Percentiles rank a stretch among this genome's conserved stretches.
These are phyloP conservation scores for Alloascoidea hylecoeti DNA, from an alignment of 805 yeast species.

Conservation along the genomic window DNA sequence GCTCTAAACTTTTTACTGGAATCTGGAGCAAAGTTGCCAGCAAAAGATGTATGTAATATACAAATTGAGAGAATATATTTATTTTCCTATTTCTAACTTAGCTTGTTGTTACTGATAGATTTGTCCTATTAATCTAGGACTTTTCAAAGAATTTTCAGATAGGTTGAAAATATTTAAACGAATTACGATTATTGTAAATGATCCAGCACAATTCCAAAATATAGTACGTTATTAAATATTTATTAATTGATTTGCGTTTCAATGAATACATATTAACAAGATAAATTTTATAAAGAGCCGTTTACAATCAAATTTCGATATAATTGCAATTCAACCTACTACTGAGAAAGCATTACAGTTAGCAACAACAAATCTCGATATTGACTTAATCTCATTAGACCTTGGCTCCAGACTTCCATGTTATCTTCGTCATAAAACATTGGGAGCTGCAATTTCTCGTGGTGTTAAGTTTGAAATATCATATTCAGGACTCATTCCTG, in stretches of 20 bases:
- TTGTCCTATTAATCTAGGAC: slow-evolving; percentile 23
- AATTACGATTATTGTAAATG: slow-evolving; percentile 63
- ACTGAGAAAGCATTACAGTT: slow-evolving; percentile 68
- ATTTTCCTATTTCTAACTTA: slow-evolving; percentile 1
- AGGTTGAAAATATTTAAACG: slow-evolving; percentile 47
- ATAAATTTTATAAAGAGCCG: slow-evolving; percentile 17
- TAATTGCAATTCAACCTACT: slow-evolving; percentile 69
- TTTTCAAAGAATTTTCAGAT: slow-evolving; percentile 19
- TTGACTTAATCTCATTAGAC: slow-evolving; percentile 70
- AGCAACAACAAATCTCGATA: slow-evolving; percentile 61
- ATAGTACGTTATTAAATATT: slow-evolving; percentile 16
- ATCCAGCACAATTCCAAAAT: slow-evolving; percentile 62
- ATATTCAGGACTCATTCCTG: slow-evolving; percentile 41
- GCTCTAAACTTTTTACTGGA: slow-evolving; percentile 48
- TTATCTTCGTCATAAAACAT: slow-evolving; percentile 69
- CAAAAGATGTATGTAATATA: slow-evolving; percentile 7
- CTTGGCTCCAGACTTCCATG: slow-evolving; percentile 53
- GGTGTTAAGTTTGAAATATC: slow-evolving; percentile 76
- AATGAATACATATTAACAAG: slow-evolving; percentile 12
- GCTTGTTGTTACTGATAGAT: slow-evolving; percentile 3
- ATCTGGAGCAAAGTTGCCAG: slow-evolving; percentile 12
- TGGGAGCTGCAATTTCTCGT: slow-evolving; percentile 70
- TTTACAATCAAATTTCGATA: slow-evolving; percentile 43
- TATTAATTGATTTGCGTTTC: no score
- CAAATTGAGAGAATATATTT: slow-evolving; percentile 2